Conservation (phyloP, 345 rosid genomes). For the Raphanus raphanistrum region DNA sequence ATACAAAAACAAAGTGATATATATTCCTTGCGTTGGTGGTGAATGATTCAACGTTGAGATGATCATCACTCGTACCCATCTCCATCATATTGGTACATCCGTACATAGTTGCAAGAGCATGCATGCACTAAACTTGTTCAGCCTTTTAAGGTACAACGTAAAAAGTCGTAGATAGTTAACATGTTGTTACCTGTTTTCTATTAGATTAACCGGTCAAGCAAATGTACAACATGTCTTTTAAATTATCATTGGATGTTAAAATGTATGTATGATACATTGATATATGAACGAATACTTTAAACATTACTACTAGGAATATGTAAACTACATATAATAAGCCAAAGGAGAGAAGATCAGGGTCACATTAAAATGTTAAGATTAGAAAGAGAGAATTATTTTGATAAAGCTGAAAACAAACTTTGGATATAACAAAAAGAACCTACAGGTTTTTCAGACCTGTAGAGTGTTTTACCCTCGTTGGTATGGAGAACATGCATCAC, state of each 20-base stretch:
- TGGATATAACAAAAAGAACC: neutral
- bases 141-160: neutral
- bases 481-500: neutral
- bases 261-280: no score
- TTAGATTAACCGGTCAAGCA: neutral
- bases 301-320: neutral
- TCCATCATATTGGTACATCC: no score
- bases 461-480: neutral
- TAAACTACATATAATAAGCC: neutral
- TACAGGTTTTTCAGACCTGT: neutral
- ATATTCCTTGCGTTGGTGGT: no score
- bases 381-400: neutral
- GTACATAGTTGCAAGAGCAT: neutral
- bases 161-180: no score
- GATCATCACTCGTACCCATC: no score
- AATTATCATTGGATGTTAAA: neutral
- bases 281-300: no score
- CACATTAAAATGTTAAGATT: neutral
- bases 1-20: neutral
- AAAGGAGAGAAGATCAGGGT: neutral
- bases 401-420: neutral
- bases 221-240: neutral
- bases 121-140: neutral
- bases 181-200: no score
- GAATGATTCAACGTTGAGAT: no score